Base-by-base conservation (phyloP, 495 filamentous ascomycete species). In the Hypoxylon lenormandii region DNA sequence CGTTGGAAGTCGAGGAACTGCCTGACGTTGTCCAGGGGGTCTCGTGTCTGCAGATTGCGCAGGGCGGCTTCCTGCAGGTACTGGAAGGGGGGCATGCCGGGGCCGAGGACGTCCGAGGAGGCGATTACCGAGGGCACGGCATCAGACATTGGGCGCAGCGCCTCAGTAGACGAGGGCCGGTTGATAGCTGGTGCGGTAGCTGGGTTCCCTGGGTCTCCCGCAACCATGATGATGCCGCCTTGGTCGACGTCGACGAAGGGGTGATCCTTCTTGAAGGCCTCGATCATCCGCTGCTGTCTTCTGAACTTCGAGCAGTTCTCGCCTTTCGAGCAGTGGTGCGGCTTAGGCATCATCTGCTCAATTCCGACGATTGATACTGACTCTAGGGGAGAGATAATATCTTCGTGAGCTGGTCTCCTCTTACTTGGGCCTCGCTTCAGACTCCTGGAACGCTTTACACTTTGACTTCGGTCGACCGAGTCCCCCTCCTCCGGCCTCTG, bases 311-410 rank as follows among this genome's bases (percentile, higher is more conserved):
- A 81, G 76, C 95, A 98, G 51, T 90, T 88, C 67, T 96, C 93
- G 37, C 94, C 95, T 77, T 97, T 97, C 37, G 88, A 89, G 78
- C 95, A 98, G 37, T 82, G 86, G 77, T 98, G 95, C 0, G 87
- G 85, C 77, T 90, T 93, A 2, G 93, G 93, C 16, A 96, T 80
- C 13, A 94, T 72, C 74, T 97, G 92, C 78, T 97, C 93, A 63
- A 97, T 97, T 0, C 85, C 93, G 30, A 97, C 92, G 59, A 97
- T 96, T 0, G 93, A 96, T 2, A 94, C 91, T 5, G 92, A 93
- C 64, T 96, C 93, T 10, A 85, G 82, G 0, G 92, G 92, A 0
- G 84, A 85, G 72, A 94, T 86, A 36, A 89, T 78, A 51, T 91
- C 89, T 50, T 89, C 87, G 71, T 81, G 79, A 62, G 78, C 76